Conservation (phyloP, 1,284 basidiomycete genomes). For the Neolentinus lepideus region DNA sequence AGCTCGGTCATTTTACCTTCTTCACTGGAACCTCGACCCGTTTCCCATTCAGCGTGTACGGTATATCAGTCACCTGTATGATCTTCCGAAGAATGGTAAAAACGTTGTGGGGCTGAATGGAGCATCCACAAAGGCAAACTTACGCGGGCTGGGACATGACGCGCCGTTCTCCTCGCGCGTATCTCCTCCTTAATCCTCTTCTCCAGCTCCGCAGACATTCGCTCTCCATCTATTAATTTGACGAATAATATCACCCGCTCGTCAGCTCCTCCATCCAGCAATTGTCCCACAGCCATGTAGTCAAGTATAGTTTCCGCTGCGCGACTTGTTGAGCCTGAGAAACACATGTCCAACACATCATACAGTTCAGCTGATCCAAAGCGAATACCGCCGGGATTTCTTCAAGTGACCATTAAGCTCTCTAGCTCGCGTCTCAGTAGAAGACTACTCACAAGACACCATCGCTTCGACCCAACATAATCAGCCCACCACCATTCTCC, state of each 20-base stretch:
- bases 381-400: conserved; percentile 80
- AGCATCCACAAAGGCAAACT: conserved; percentile 15
- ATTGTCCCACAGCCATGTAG: conserved; percentile 72
- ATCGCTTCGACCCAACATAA: conserved; percentile 82
- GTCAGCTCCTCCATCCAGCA: conserved; percentile 63
- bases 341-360: conserved; percentile 68
- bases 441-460: conserved; percentile 60
- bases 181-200: conserved; percentile 59
- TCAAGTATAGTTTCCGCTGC: conserved; percentile 51
- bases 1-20: conserved; percentile 40
- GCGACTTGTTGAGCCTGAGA: conserved; percentile 32
- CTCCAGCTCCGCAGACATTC: conserved; percentile 45
- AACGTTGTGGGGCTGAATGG: conserved; percentile 13
- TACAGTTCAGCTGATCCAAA: conserved; percentile 87
- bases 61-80: conserved; percentile 65
- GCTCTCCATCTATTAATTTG: conserved; percentile 51
- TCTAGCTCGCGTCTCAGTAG: background rate
- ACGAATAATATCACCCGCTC: conserved; percentile 83
- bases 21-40: conserved; percentile 80
- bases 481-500: conserved; percentile 70
- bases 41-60: conserved; percentile 84
- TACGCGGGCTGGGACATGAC: conserved; percentile 69
- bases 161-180: conserved; percentile 57
- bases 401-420: conserved; percentile 17
- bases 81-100: conserved; percentile 36